A percentile compares a stretch with the other conserved stretches of the same genome.
These are phyloP conservation scores for Penicillium rolfsii DNA, from an alignment of 2,329 filamentous ascomycete genomes.

Conservation along the genomic window DNA sequence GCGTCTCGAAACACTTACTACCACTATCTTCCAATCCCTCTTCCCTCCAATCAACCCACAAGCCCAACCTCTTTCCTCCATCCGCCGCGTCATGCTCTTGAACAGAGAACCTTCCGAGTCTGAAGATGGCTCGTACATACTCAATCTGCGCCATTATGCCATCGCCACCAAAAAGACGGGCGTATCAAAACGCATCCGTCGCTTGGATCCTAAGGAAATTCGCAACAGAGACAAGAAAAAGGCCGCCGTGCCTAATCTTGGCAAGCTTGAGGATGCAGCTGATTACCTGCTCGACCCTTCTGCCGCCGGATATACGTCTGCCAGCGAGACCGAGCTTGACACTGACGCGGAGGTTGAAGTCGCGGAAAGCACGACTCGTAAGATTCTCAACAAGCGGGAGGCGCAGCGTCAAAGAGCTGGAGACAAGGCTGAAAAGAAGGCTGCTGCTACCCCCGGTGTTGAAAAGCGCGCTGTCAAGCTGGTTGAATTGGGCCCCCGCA, in stretches of 20 bases:
- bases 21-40: conserved; percentile 91
- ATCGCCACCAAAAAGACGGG: conserved; percentile 89
- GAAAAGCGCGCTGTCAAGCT: conserved; percentile 89
- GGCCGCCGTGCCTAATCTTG: conserved; percentile 77
- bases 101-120: conserved; percentile 68
- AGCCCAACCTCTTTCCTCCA: conserved; percentile 84
- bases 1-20: conserved; percentile 89
- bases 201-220: conserved; percentile 84
- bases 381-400: conserved; percentile 57
- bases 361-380: conserved; percentile 58
- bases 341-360: conserved; percentile 97
- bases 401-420: conserved; percentile 50
- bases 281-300: conserved; percentile 86
- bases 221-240: conserved; percentile 70
- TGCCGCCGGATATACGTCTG: conserved; percentile 85
- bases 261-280: conserved; percentile 87
- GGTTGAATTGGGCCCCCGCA: conserved; percentile 85
- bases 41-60: conserved; percentile 96
- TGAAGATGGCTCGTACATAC: conserved; percentile 70
- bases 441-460: conserved; percentile 54
- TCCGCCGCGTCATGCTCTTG: conserved; percentile 84
- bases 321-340: conserved; percentile 89
- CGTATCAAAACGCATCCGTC: conserved; percentile 78
- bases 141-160: conserved; percentile 91
- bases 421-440: conserved; percentile 50